Evolutionary conservation across 208 protist species (phyloP).

Genomic region (Leishmania braziliensis): DNA sequence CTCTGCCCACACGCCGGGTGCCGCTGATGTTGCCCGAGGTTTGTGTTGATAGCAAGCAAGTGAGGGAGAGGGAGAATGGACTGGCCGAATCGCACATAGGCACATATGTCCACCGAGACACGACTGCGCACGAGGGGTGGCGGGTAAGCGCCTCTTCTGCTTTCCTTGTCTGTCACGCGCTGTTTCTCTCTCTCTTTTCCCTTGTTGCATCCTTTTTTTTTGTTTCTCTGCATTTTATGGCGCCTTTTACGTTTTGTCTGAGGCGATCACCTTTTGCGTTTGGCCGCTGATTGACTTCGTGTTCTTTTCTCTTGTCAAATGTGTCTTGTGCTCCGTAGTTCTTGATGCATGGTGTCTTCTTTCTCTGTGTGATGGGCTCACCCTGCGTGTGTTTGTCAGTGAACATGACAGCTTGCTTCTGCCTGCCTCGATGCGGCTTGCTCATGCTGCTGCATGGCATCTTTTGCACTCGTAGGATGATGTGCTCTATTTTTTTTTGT

Average conservation of each 20-base stretch:
- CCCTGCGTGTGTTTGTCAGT: not conserved
- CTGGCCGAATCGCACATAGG: not conserved
- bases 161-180: not conserved
- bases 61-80: not conserved
- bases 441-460: not conserved
- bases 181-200: slow-evolving; percentile 1
- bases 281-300: not conserved
- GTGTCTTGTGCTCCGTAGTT: not conserved
- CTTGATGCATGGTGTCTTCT: not conserved
- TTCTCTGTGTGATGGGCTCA: not conserved
- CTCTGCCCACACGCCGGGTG: not conserved
- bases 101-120: slow-evolving; percentile 1
- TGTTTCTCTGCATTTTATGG: not conserved
- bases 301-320: not conserved
- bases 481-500: not conserved
- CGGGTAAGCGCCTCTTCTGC: not conserved
- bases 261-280: not conserved
- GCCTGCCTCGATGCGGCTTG: not conserved
- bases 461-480: not conserved
- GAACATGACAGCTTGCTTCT: not conserved
- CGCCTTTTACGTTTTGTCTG: not conserved
- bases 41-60: not conserved
- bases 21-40: not conserved
- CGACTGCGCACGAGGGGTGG: too few species aligned
- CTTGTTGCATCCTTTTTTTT: slow-evolving; percentile 2